phyloP scores from a whole-genome alignment of 306 rosid genomes.

The Gillenia trifoliata region DNA sequence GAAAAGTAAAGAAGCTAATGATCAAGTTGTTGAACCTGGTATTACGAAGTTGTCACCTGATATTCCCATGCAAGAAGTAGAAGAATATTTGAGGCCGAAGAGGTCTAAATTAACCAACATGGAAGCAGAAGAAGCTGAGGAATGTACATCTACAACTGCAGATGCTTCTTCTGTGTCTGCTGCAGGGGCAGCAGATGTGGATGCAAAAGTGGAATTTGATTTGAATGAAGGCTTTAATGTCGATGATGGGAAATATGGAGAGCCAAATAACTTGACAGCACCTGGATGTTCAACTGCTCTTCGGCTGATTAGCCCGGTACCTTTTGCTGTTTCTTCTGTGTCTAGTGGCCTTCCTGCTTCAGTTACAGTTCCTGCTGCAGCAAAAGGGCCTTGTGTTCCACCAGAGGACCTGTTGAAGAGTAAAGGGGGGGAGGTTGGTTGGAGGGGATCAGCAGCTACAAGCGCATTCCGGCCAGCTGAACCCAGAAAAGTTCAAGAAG shows the following conservation, averaged over 20 bases:
- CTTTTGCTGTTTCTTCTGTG: conserved; percentile 43
- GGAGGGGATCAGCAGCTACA: conserved; percentile 86
- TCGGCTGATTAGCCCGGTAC: conserved; percentile 44
- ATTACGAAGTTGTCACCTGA: conserved; percentile 18
- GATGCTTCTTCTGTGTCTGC: conserved; percentile 50
- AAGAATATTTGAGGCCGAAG: conserved; percentile 29
- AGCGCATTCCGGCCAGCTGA: conserved; percentile 89
- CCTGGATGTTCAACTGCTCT: conserved; percentile 38
- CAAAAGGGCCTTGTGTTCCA: conserved; percentile 56
- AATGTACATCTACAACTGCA: conserved; percentile 58
- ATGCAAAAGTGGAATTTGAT: conserved; percentile 59
- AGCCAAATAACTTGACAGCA: conserved; percentile 21
- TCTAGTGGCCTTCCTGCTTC: conserved; percentile 42
- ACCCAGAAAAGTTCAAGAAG: conserved; percentile 55
- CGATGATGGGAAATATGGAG: conserved; percentile 55
- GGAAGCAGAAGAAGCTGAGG: conserved; percentile 57
- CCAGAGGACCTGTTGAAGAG: conserved; percentile 62
- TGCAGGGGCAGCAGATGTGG: conserved; percentile 33
- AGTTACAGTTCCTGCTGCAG: conserved; percentile 68
- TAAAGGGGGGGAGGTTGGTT: conserved; percentile 65
- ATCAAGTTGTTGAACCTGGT: conserved; percentile 25
- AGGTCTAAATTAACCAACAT: conserved; percentile 29
- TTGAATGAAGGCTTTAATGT: conserved; percentile 65
- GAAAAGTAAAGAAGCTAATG: conserved; percentile 28
- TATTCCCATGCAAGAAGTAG: conserved; percentile 39